These are phyloP conservation scores for Kwoniella pini DNA, from an alignment of 768 basidiomycete species.

Conservation along the genomic window DNA sequence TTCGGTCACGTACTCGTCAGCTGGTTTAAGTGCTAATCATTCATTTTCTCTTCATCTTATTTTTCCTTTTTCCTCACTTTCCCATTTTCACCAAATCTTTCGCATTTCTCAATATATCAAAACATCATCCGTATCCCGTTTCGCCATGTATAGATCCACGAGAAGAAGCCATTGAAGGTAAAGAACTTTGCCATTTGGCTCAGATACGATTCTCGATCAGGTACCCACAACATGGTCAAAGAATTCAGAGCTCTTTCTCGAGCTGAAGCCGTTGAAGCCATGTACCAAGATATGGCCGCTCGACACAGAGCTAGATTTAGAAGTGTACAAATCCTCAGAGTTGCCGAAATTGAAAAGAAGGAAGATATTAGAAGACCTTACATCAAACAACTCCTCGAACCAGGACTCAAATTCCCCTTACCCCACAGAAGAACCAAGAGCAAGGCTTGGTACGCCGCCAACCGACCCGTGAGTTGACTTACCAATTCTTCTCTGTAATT, in stretches of 20 bases:
- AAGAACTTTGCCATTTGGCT: slow-evolving; percentile 99
- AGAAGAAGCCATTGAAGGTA: slow-evolving; percentile 96
- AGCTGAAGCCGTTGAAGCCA: slow-evolving; percentile 88
- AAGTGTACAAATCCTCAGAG: slow-evolving; percentile 97
- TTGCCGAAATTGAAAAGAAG: slow-evolving; percentile 90
- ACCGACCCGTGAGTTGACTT: slow-evolving; percentile 50
- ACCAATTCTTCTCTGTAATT: neutral
- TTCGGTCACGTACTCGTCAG: slow-evolving; percentile 58
- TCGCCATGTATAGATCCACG: slow-evolving; percentile 89
- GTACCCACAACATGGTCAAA: slow-evolving; percentile 82
- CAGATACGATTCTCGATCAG: slow-evolving; percentile 98
- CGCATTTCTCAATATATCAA: too few relatives aligned
- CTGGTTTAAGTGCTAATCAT: neutral
- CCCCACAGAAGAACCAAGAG: slow-evolving; percentile 64
- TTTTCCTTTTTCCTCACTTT: neutral
- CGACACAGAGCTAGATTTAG: slow-evolving; percentile 98
- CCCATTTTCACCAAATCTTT: neutral
- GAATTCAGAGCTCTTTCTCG: slow-evolving; percentile 89
- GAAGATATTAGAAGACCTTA: slow-evolving; percentile 92
- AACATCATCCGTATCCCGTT: too few relatives aligned
- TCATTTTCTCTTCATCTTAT: neutral
- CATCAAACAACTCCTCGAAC: slow-evolving; percentile 92
- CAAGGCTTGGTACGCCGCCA: slow-evolving; percentile 55
- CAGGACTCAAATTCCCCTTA: slow-evolving; percentile 93
- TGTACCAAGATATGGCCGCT: slow-evolving; percentile 99